phyloP scores from a whole-genome alignment of 176 grass and related monocot genomes.

The Hordeum marinum region DNA sequence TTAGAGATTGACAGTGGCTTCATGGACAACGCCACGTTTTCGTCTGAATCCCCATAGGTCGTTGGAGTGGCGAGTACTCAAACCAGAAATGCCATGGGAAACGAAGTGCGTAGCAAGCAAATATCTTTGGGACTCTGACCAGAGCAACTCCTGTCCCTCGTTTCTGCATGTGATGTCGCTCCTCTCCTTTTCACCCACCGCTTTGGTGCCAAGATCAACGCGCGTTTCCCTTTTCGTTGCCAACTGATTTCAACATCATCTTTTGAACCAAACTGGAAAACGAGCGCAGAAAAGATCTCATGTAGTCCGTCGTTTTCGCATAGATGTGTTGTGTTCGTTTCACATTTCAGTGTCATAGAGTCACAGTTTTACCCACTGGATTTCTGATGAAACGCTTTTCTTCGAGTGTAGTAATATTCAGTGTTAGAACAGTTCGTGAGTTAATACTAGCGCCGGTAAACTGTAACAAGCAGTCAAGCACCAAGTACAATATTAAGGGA shows the following conservation, averaged over 20 bases:
- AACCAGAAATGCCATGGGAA: background rate
- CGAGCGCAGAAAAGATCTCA: background rate
- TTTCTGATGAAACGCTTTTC: background rate
- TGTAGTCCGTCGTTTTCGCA: background rate
- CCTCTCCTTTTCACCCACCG: background rate
- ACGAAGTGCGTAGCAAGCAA: slow-evolving; percentile 29
- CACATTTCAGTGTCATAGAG: background rate
- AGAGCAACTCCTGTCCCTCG: background rate
- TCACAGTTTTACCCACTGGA: background rate
- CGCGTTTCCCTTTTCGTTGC: background rate
- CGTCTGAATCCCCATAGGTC: background rate
- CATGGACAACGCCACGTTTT: background rate
- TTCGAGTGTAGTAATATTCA: background rate
- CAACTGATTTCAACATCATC: background rate
- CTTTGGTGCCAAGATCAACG: background rate
- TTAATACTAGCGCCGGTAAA: background rate
- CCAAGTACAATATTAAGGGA: background rate
- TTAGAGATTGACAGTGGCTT: background rate
- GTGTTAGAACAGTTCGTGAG: background rate
- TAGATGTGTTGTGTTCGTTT: background rate
- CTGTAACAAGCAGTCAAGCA: background rate
- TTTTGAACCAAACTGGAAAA: background rate
- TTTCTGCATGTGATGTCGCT: background rate
- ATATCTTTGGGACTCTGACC: background rate
- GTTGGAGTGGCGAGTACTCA: slow-evolving; percentile 3